Base-by-base conservation (phyloP, 1,284 basidiomycete species). In the Cryptococcus sp. region DNA sequence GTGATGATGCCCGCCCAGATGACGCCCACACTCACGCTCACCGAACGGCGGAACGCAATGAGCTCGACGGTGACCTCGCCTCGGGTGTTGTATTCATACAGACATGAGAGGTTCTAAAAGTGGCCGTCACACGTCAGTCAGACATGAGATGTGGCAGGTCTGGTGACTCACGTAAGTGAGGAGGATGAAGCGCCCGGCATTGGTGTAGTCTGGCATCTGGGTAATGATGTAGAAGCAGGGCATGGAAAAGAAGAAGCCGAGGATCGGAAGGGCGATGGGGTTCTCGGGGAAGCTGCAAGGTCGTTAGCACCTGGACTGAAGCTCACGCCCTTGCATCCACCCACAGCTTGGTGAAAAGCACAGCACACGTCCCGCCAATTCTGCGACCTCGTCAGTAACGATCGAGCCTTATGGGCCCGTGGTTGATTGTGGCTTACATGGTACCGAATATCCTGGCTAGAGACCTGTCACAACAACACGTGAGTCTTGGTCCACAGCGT, bases 171-270 rank as follows among this genome's bases (percentile, higher is more conserved):
- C 77, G 54, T 77, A 77, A 3, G 76, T 89, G 48, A 94, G 78
- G 28, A 96, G 81, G n/a, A 91, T 86, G 76, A 96, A 94, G 24
- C 93, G 83, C 2, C 88, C 87, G 1, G 88, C 85, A 42, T 88
- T 85, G 11, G 87, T 84, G 64, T 89, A 90, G 59, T 85, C 79
- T 0, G 91, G 91, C 63, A 69, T 77, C 63, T 85, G 85, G 0
- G 85, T 83, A 64, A 94, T 92, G 69, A 87, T 86, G 75, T 90
- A 93, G 79, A 96, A 98, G 76, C 94, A 97, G 2, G 94, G 94
- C 3, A 96, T 79, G 1, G 91, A 93, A 73, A 91, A 95, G 61
- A 96, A 79, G 71, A 91, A 88, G 0, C 95, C 94, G 60, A 93
- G 87, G 40, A 90, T 77, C 1, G 91, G 85, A 13, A 98, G 81